Evolutionary conservation across 1,284 basidiomycete species (phyloP), one percentile per base, ranked within the genome.

Genomic region (Anthracocystis setariae): DNA sequence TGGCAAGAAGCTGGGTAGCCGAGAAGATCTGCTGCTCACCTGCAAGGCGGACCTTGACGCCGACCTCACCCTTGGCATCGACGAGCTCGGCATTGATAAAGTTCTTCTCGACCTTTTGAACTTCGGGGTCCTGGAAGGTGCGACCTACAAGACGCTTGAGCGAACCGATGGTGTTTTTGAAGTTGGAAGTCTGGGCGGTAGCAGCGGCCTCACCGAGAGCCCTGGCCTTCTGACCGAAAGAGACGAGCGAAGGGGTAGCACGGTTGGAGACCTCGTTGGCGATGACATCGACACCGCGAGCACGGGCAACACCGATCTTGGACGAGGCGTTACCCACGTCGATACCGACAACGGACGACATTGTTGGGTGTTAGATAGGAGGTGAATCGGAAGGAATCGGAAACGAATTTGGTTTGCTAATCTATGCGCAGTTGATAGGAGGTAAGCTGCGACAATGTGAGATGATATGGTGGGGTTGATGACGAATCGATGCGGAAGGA

Each of bases 91-190:
- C 78, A 46, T 80, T 79, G 53, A 82, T 76, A 39, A 79, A 82
- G 53, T 79, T 67, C 75, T 81, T 81, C 50, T 82, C 80, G 48
- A 72, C 52, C 35, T 78, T 68, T 59, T 81, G 79, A n/a, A 82
- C 63, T 24, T 75, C 74, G 44, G 67, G 64, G 54, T 82, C 80
- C 37, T 79, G 56, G 58, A 80, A 57, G 10, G 74, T 74, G 47
- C 80, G 71, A 42, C 80, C 80, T 47, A 82, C 61, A 39, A 82
- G 70, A 50, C 80, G 78, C 74, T 82, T 82, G 46, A 82, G 74
- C n/a, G 76, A 79, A 44, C 80, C 80, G 33, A 82, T 71, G 39
- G 80, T 82, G 74, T 82, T 82, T 53, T 82, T 82, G 56, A 81
- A 82, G 75, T 82, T 82, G 60, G 78, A 79, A 17, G 79, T 81